Conservation (phyloP, 192 early-diverging fungal genomes). For the Umbelopsis sp. region DNA sequence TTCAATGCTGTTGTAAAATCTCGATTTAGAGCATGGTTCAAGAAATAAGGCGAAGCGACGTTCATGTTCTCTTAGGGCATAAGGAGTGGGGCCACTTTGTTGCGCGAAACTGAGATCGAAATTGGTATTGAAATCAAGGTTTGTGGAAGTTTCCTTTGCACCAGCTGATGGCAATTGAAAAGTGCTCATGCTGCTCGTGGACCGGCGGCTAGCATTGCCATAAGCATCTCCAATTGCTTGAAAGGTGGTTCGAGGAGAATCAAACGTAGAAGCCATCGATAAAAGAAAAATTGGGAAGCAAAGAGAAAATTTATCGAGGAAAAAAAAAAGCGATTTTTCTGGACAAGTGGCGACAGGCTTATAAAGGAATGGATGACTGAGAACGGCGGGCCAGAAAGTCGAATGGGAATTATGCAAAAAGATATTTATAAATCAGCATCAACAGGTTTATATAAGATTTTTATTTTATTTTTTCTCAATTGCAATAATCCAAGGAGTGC, state of each 20-base stretch:
- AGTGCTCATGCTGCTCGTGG: neutral
- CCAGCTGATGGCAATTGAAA: neutral
- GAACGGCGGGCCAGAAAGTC: no score
- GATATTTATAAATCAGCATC: constrained; percentile 6
- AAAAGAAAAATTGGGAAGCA: neutral
- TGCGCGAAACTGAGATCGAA: constrained; percentile 14
- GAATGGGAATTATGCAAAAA: neutral
- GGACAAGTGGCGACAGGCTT: neutral
- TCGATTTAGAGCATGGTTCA: constrained; percentile 24
- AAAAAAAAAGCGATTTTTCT: neutral
- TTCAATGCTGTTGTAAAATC: constrained; percentile 27
- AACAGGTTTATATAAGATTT: neutral
- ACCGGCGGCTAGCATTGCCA: neutral
- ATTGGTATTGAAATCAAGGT: constrained; percentile 24
- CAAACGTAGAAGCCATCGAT: neutral
- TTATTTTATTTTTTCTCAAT: neutral
- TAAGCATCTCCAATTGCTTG: neutral
- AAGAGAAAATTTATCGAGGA: neutral
- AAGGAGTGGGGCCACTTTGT: constrained; percentile 21
- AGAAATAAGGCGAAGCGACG: constrained; percentile 34
- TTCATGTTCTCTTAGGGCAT: constrained; percentile 31
- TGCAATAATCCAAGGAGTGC: neutral
- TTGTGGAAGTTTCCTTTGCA: constrained; percentile 10
- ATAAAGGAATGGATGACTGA: no score
- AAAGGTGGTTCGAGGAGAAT: constrained; percentile 13